Evolutionary conservation across 371 early-diverging fungal species (phyloP).

Genomic region (Capillidium heterosporum): DNA sequence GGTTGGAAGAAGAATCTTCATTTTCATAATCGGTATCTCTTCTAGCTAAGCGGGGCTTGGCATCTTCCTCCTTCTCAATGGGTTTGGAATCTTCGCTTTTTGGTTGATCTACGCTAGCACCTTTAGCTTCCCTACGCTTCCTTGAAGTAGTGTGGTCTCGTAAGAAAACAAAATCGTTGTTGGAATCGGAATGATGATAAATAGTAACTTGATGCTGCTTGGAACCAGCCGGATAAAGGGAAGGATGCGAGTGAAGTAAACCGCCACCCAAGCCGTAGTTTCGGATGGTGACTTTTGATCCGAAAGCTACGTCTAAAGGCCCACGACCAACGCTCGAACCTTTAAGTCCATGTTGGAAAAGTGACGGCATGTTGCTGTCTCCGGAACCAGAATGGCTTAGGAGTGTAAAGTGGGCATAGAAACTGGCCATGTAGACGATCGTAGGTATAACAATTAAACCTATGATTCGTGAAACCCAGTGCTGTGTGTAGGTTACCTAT

Average conservation of each 20-base stretch:
- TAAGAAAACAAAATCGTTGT: slow-evolving; percentile 84
- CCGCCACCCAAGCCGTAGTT: slow-evolving; percentile 83
- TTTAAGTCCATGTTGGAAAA: slow-evolving; percentile 89
- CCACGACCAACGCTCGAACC: slow-evolving; percentile 65
- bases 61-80: neutral
- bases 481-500: slow-evolving; percentile 30
- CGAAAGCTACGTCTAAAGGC: slow-evolving; percentile 85
- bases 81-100: neutral
- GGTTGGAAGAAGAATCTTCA: neutral
- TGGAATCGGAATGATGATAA: slow-evolving; percentile 92
- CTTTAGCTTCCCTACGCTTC: neutral
- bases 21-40: neutral
- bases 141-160: neutral
- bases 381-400: slow-evolving; percentile 80
- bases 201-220: slow-evolving; percentile 97
- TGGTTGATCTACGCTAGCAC: neutral
- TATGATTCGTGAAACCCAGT: slow-evolving; percentile 61
- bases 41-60: neutral
- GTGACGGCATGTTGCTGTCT: slow-evolving; percentile 95
- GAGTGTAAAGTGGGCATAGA: slow-evolving; percentile 82
- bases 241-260: slow-evolving; percentile 93
- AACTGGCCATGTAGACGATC: slow-evolving; percentile 73
- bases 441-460: slow-evolving; percentile 80
- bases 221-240: slow-evolving; percentile 83
- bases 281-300: slow-evolving; percentile 82